Conservation (phyloP, 306 rosid genomes). For the Cucurbita argyrosperma region DNA sequence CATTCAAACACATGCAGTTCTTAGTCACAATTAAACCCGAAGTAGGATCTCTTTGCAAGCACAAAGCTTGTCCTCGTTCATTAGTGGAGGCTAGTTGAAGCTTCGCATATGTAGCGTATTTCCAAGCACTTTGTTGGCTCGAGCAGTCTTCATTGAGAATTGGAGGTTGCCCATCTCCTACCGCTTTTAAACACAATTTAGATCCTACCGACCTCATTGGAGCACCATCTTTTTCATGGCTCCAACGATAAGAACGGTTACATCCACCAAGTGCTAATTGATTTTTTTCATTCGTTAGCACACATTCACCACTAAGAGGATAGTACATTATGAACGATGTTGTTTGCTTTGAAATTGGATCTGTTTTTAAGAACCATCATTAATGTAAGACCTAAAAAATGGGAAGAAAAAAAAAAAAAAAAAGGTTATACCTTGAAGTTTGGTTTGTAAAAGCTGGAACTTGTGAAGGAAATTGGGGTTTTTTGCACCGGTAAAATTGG, state of each 20-base stretch:
- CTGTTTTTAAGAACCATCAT: neutral
- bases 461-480: constrained; percentile 14
- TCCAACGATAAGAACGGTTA: constrained; percentile 13
- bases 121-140: constrained; percentile 22
- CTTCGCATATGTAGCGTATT: constrained; percentile 8
- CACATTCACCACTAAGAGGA: constrained; percentile 26
- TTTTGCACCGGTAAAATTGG: constrained; percentile 8
- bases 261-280: constrained; percentile 16
- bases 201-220: constrained; percentile 11
- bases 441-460: constrained; percentile 22
- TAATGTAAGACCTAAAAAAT: neutral
- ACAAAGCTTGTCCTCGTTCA: constrained; percentile 2
- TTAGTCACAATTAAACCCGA: constrained; percentile 19
- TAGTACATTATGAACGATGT: constrained; percentile 21
- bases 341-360: constrained; percentile 20
- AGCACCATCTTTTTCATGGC: constrained; percentile 12
- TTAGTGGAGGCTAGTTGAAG: constrained; percentile 25
- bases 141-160: constrained; percentile 15
- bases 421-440: constrained; percentile 14
- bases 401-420: neutral
- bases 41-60: constrained; percentile 15
- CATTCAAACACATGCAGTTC: constrained; percentile 20
- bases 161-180: constrained; percentile 17
- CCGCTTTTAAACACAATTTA: constrained; percentile 16
- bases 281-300: constrained; percentile 1